Evolutionary conservation across 2,329 filamentous ascomycete genomes (phyloP).

Genomic region (Calonectria hongkongensis): DNA sequence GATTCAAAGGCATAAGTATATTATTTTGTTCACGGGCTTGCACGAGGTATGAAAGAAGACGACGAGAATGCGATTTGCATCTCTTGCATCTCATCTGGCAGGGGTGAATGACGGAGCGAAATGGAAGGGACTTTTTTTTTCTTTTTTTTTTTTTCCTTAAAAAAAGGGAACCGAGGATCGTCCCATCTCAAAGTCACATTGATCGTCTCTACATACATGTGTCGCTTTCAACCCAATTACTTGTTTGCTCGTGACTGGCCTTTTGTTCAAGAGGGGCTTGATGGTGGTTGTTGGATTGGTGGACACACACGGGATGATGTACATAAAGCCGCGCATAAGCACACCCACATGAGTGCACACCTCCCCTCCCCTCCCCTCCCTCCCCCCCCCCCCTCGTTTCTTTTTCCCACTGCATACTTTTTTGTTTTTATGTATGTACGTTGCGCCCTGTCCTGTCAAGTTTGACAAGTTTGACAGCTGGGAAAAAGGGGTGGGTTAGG

Average conservation of each 20-base stretch:
- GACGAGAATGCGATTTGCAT: neutral
- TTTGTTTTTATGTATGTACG: conserved; percentile 28
- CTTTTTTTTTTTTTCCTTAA: neutral
- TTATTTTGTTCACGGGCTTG: neutral
- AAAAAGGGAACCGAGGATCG: neutral
- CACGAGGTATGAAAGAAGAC: neutral
- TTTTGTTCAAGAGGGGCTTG: neutral
- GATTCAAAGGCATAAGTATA: conserved; percentile 7
- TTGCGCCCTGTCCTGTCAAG: conserved; percentile 38
- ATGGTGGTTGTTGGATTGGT: conserved; percentile 13
- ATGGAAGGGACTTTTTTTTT: neutral
- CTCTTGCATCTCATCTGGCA: no score
- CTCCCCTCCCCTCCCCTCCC: neutral
- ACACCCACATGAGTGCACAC: conserved; percentile 12
- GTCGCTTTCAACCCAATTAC: conserved; percentile 13
- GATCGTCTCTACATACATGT: neutral
- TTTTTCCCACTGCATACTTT: conserved; percentile 24
- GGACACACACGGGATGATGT: conserved; percentile 24
- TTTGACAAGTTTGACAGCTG: conserved; percentile 45
- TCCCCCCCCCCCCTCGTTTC: neutral
- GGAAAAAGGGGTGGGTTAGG: conserved; percentile 28
- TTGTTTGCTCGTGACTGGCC: conserved; percentile 12
- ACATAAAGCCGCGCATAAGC: conserved; percentile 22
- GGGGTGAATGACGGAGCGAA: neutral
- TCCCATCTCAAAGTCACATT: conserved; percentile 12